These are phyloP conservation scores for Athelia psychrophila DNA, from an alignment of 1,284 basidiomycete species.

Conservation along the genomic window DNA sequence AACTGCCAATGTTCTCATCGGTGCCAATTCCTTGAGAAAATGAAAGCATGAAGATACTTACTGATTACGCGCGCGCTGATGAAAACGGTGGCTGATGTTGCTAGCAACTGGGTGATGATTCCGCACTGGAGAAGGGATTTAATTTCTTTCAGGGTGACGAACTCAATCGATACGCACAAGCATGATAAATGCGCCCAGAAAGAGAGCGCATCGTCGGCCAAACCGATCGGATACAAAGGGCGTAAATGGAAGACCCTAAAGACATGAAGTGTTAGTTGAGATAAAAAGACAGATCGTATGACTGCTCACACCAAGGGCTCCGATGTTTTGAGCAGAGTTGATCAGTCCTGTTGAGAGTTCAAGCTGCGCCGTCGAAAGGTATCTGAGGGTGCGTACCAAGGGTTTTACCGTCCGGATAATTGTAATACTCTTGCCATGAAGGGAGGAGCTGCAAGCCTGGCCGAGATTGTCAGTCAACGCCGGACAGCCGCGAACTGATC, in stretches of 20 bases:
- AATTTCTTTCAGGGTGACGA: neutral
- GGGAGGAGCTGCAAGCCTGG: conserved; percentile 63
- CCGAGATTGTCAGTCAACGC: neutral
- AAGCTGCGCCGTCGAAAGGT: too few relatives aligned
- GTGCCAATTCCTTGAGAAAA: neutral
- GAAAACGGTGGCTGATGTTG: conserved; percentile 47
- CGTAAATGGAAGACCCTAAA: conserved; percentile 54
- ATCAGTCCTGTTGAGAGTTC: conserved; percentile 52
- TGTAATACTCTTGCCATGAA: conserved; percentile 54
- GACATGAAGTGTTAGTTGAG: conserved; percentile 3
- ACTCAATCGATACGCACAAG: conserved; percentile 25
- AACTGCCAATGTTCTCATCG: conserved; percentile 35
- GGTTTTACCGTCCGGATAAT: conserved; percentile 46
- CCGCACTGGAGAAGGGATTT: conserved; percentile 25
- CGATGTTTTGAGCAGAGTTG: conserved; percentile 61
- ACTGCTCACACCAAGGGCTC: conserved; percentile 46
- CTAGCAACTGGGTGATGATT: conserved; percentile 50
- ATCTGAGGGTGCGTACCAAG: conserved; percentile 48
- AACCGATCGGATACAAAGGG: conserved; percentile 54
- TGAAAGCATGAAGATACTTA: conserved; percentile 25
- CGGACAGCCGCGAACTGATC: conserved; percentile 3
- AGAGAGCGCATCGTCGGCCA: conserved; percentile 53
- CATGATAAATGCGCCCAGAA: conserved; percentile 59
- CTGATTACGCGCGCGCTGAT: conserved; percentile 56
- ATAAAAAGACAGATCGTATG: neutral